Percentiles rank a stretch among this genome's conserved stretches.
Evolutionary conservation across 208 protist genomes (phyloP).

Genomic region (Leishmania braziliensis): DNA sequence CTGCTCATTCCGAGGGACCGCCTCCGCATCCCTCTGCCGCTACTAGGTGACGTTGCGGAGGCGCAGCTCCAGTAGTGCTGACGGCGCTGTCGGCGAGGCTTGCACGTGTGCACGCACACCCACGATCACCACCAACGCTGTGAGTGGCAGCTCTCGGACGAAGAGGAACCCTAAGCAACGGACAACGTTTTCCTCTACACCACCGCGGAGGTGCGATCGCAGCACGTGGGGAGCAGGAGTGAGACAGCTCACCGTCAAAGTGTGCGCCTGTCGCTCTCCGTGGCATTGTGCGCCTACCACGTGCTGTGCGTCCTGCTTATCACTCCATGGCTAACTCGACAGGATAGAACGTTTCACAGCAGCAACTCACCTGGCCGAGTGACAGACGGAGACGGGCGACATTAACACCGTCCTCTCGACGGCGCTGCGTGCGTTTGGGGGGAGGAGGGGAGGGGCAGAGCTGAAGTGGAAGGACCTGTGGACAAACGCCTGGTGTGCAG

Average conservation of each 20-base stretch:
- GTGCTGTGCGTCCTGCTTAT: background rate
- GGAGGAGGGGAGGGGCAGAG: background rate
- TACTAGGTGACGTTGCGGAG: background rate
- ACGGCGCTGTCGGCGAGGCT: background rate
- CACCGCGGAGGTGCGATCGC: background rate
- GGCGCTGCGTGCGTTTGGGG: too few species aligned
- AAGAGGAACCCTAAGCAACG: background rate
- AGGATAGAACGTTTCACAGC: background rate
- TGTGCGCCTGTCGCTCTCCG: constrained; percentile 2
- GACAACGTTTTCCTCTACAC: background rate
- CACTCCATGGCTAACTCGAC: background rate
- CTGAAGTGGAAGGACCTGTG: constrained; percentile 8
- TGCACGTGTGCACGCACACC: background rate
- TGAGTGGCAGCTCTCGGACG: background rate
- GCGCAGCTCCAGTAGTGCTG: constrained; percentile 19
- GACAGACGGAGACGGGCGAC: background rate
- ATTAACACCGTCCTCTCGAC: background rate
- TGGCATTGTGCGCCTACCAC: constrained; percentile 8
- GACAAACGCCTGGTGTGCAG: background rate
- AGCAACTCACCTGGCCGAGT: background rate
- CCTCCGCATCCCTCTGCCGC: constrained; percentile 7
- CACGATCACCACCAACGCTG: background rate
- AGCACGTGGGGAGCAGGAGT: too few species aligned
- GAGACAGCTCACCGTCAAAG: background rate
- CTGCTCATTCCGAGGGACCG: constrained; percentile 40